Evolutionary conservation across 352 stramenopile species (phyloP).

Genomic region (Pythium sukuiense): DNA sequence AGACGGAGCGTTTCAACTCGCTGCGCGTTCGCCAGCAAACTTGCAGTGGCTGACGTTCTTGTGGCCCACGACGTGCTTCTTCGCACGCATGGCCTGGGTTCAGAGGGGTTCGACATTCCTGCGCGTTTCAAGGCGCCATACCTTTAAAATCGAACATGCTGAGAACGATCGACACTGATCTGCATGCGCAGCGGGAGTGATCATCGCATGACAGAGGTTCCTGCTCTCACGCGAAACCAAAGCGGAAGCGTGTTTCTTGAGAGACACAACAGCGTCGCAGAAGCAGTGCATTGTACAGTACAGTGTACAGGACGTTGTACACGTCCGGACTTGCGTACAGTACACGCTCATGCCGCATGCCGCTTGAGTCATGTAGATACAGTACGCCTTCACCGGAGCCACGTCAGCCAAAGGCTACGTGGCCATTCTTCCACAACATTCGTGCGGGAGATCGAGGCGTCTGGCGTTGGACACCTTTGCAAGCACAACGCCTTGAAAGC

Average conservation of each 20-base stretch:
- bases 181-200: background rate
- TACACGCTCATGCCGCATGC: background rate
- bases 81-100: background rate
- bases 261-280: background rate
- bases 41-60: no score
- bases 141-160: background rate
- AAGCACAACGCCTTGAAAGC: no score
- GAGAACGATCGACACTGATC: background rate
- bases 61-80: no score
- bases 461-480: no score
- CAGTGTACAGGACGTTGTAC: no score
- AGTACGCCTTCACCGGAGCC: no score
- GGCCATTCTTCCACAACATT: no score
- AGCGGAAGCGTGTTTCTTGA: background rate
- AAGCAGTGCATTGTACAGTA: background rate
- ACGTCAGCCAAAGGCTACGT: no score
- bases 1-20: background rate
- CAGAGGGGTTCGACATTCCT: background rate
- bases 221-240: background rate
- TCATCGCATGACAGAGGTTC: background rate
- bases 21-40: no score
- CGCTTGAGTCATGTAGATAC: no score
- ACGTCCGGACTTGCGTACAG: background rate
- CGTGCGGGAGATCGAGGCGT: no score
- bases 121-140: background rate